A percentile compares a stretch with the other conserved stretches of the same genome.
Conservation (phyloP, 2,329 filamentous ascomycete species). For the Aspergillus luchuensis region DNA sequence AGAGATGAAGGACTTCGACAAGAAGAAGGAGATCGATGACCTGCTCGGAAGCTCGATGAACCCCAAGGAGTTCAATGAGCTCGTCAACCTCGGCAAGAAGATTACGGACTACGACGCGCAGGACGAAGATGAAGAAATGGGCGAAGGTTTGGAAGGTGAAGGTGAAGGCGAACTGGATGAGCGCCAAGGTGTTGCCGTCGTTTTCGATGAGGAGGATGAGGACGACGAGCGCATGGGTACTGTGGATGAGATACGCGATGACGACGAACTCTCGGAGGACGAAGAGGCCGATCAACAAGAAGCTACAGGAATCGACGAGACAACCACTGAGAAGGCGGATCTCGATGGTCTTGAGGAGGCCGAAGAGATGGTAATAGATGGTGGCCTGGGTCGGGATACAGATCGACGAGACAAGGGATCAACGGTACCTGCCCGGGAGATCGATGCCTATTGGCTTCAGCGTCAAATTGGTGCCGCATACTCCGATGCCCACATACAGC, state of each 20-base stretch:
- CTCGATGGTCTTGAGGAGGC: conserved; percentile 52
- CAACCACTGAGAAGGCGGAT: conserved; percentile 36
- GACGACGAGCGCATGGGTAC: conserved; percentile 78
- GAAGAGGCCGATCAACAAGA: conserved; percentile 71
- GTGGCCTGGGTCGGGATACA: conserved; percentile 51
- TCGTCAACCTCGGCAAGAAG: conserved; percentile 96
- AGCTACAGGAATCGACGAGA: conserved; percentile 53
- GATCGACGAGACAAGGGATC: conserved; percentile 51
- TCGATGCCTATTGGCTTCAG: conserved; percentile 97
- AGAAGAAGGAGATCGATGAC: conserved; percentile 96
- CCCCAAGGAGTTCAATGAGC: conserved; percentile 92
- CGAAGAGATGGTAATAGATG: conserved; percentile 83
- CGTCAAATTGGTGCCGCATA: conserved; percentile 87
- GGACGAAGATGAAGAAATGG: conserved; percentile 89
- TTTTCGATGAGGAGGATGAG: conserved; percentile 89
- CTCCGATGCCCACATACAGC: conserved; percentile 86
- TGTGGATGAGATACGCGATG: conserved; percentile 82
- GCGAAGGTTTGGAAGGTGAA: conserved; percentile 65
- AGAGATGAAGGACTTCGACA: conserved; percentile 93
- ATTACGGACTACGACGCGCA: conserved; percentile 98
- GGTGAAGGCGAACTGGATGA: conserved; percentile 82
- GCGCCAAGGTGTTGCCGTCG: conserved; percentile 92
- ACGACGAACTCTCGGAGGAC: conserved; percentile 74
- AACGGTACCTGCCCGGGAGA: conserved; percentile 78
- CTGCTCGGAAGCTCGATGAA: conserved; percentile 80